phyloP scores from a whole-genome alignment of 2,329 filamentous ascomycete species.

The Phyllosticta capitalensis region DNA sequence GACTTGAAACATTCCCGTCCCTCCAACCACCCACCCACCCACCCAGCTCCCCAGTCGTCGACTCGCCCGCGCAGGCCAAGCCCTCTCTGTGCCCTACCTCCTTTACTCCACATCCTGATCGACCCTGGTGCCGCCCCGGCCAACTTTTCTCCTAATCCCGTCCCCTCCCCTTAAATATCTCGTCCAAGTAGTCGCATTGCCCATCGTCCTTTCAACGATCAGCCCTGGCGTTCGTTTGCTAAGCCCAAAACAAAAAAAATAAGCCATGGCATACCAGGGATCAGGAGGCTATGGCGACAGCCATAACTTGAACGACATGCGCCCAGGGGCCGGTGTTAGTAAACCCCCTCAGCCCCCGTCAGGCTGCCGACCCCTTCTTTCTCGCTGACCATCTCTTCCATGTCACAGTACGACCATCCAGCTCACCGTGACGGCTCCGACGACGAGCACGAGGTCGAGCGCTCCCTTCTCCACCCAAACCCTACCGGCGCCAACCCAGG shows the following conservation, averaged over 20 bases:
- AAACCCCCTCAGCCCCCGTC: conserved; percentile 11
- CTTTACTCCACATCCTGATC: conserved; percentile 5
- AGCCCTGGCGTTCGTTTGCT: conserved; percentile 1
- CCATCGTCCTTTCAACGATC: conserved; percentile 1
- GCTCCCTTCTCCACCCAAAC: conserved; percentile 40
- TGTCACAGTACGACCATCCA: conserved; percentile 23
- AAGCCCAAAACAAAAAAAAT: not conserved
- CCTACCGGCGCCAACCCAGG: conserved; percentile 36
- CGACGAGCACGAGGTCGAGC: conserved; percentile 40
- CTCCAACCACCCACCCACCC: not conserved
- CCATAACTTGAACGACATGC: conserved; percentile 15
- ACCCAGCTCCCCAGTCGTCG: not conserved
- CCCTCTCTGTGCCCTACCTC: not conserved
- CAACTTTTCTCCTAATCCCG: conserved; percentile 1
- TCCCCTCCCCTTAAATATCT: conserved; percentile 3
- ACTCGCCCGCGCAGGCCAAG: not conserved
- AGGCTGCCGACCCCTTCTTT: conserved; percentile 3
- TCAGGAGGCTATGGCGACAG: conserved; percentile 26
- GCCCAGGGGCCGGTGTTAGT: conserved; percentile 19
- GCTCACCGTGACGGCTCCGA: conserved; percentile 17
- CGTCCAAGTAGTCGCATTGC: not conserved
- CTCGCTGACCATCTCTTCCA: conserved; percentile 1
- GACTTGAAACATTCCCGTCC: not conserved
- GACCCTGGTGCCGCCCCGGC: not conserved
- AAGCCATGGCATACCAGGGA: conserved; percentile 28